phyloP scores from a whole-genome alignment of 306 rosid species.

The Ormosia emarginata region DNA sequence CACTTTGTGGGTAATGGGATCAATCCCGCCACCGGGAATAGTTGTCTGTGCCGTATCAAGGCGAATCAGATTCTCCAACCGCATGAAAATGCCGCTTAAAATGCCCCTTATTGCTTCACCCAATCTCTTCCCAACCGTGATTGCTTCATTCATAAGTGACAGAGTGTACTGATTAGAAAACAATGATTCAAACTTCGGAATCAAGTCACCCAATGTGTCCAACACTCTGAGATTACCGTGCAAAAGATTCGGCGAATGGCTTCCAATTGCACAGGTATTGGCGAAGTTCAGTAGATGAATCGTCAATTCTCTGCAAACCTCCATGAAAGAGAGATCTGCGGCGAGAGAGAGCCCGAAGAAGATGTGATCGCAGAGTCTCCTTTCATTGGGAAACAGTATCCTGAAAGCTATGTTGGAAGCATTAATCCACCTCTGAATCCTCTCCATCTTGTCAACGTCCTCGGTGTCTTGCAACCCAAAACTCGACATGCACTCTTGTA shows the following conservation, averaged over 20 bases:
- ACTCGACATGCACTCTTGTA: no score
- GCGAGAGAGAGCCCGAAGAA: slow-evolving; percentile 60
- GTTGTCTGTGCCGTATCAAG: not conserved
- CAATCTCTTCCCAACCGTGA: not conserved
- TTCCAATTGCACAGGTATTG: slow-evolving; percentile 49
- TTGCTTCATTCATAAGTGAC: not conserved
- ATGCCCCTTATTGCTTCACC: not conserved
- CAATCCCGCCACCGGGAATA: not conserved
- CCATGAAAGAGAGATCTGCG: slow-evolving; percentile 64
- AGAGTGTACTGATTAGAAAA: slow-evolving; percentile 43
- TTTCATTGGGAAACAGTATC: slow-evolving; percentile 67
- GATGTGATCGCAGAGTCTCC: slow-evolving; percentile 57
- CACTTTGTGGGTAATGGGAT: not conserved
- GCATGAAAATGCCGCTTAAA: not conserved
- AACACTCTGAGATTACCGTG: slow-evolving; percentile 52
- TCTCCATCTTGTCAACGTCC: not conserved
- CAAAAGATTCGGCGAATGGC: slow-evolving; percentile 48
- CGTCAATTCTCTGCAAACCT: slow-evolving; percentile 59
- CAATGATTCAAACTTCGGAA: slow-evolving; percentile 49
- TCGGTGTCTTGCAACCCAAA: no score
- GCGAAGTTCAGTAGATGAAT: slow-evolving; percentile 62
- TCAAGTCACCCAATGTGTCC: slow-evolving; percentile 51
- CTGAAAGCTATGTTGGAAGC: slow-evolving; percentile 52
- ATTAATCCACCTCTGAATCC: slow-evolving; percentile 48
- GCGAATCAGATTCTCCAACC: slow-evolving; percentile 37